Evolutionary conservation across 305 asterid species (phyloP).

Genomic region (Andrographis paniculata): DNA sequence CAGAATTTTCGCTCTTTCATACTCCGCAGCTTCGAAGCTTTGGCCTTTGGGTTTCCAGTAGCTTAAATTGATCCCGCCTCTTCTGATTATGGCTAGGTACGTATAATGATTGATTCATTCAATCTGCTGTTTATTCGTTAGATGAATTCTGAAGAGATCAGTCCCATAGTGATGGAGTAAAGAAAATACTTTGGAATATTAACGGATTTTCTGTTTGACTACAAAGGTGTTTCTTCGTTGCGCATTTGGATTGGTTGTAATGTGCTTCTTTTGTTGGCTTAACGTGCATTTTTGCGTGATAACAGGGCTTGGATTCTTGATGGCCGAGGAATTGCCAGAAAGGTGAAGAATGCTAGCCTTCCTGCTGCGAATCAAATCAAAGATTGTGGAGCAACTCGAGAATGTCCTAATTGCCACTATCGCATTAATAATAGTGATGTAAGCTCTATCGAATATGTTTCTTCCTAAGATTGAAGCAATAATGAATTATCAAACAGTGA

Average conservation of each 20-base stretch:
- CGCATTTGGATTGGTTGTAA: neutral
- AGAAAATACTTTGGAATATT: too few species aligned
- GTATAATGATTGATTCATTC: neutral
- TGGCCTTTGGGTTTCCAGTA: neutral
- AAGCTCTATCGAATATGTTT: conserved; percentile 22
- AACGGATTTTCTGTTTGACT: too few species aligned
- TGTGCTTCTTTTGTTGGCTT: neutral
- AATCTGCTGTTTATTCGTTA: neutral
- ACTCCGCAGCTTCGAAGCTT: neutral
- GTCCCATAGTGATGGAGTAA: too few species aligned
- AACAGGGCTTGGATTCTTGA: conserved; percentile 79
- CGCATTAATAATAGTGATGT: conserved; percentile 64
- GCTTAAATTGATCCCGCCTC: neutral
- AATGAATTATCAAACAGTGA: too few species aligned
- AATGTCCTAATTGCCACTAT: conserved; percentile 63
- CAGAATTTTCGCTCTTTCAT: neutral
- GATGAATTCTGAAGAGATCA: too few species aligned
- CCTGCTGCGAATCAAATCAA: conserved; percentile 46
- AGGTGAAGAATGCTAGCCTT: conserved; percentile 60
- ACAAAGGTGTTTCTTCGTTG: too few species aligned
- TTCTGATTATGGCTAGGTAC: conserved; percentile 1
- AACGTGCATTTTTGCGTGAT: neutral
- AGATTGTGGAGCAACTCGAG: conserved; percentile 58
- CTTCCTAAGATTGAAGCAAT: neutral
- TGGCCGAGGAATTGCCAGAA: conserved; percentile 60